phyloP scores from a whole-genome alignment of 2,329 filamentous ascomycete species.

The Fusarium tanahbumbuense region DNA sequence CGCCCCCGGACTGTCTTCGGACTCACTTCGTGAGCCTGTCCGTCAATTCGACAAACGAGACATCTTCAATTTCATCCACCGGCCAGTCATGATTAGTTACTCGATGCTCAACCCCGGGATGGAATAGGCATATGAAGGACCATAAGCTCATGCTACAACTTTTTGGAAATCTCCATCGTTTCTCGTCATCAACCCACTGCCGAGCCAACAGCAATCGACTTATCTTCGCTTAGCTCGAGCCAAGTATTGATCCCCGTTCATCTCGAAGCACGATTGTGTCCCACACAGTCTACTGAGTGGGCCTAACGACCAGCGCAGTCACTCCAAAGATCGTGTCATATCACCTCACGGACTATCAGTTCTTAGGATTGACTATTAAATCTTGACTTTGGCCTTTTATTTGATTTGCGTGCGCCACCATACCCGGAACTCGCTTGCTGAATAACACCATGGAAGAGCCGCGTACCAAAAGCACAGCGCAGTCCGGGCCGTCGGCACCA shows the following conservation, averaged over 20 bases:
- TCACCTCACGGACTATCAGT: constrained; percentile 4
- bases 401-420: constrained; percentile 1
- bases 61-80: constrained; percentile 9
- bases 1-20: constrained; percentile 11
- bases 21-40: constrained; percentile 1
- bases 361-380: background rate
- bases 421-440: constrained; percentile 8
- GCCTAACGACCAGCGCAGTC: constrained; percentile 12
- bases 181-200: constrained; percentile 2
- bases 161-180: background rate
- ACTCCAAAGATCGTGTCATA: constrained; percentile 26
- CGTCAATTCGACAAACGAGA: constrained; percentile 15
- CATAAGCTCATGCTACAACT: constrained; percentile 12
- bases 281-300: constrained; percentile 30
- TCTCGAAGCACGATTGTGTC: constrained; percentile 24
- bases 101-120: constrained; percentile 29
- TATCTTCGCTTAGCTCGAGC: constrained; percentile 27
- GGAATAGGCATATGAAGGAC: constrained; percentile 27
- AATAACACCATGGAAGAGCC: constrained; percentile 38
- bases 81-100: constrained; percentile 37
- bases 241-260: constrained; percentile 23
- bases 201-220: constrained; percentile 22
- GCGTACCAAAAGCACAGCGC: constrained; percentile 13
- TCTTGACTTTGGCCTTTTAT: background rate
- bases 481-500: constrained; percentile 27